Conservation (phyloP, 73 alveolate species). For the Paramecium octaurelia region DNA sequence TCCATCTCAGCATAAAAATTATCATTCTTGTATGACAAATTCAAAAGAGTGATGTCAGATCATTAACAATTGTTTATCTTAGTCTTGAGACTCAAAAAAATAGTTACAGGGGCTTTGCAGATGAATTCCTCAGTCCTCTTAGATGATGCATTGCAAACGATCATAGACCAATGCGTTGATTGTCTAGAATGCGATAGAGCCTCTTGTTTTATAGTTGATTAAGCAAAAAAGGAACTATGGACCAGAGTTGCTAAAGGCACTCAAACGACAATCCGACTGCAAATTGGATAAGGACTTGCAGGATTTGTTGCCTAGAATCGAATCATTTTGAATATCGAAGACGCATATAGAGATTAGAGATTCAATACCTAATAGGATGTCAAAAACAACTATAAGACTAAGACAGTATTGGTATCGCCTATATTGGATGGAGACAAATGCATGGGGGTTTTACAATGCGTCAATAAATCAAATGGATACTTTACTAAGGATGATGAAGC, state of each 20-base stretch:
- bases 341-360: conserved; percentile 70
- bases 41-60: conserved; percentile 35
- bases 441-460: conserved; percentile 56
- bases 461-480: conserved; percentile 63
- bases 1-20: conserved; percentile 7
- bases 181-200: conserved; percentile 76
- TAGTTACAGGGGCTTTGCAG: conserved; percentile 38
- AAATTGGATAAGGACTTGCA: conserved; percentile 68
- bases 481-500: conserved; percentile 66
- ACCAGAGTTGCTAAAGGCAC: conserved; percentile 71
- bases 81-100: conserved; percentile 56
- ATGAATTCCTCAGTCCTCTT: conserved; percentile 49
- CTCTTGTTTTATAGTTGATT: conserved; percentile 72
- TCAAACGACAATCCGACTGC: conserved; percentile 58
- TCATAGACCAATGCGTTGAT: conserved; percentile 29
- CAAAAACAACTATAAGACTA: conserved; percentile 67
- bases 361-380: conserved; percentile 68
- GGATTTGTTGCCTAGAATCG: conserved; percentile 67
- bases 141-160: conserved; percentile 63
- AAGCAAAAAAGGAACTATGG: conserved; percentile 68
- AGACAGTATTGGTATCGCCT: conserved; percentile 70
- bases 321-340: conserved; percentile 63
- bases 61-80: background rate
- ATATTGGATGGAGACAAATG: conserved; percentile 62
- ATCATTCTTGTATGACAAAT: background rate